Conservation (phyloP, 176 grass and related monocot species). For the Rhynchospora pubera region DNA sequence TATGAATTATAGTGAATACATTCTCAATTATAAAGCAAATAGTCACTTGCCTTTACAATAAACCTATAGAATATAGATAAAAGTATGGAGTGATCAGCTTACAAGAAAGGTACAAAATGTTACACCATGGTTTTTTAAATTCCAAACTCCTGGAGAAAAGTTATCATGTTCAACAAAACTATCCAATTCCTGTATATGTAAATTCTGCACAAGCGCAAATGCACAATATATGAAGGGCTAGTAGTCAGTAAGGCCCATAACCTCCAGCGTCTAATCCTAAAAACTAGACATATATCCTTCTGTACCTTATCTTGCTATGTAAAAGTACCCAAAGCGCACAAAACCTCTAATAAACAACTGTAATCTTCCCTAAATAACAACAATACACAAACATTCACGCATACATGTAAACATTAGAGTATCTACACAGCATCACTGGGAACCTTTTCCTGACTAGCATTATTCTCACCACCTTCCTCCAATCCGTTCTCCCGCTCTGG, state of each 20-base stretch:
- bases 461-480: slow-evolving; percentile 36
- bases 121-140: background rate
- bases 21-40: background rate
- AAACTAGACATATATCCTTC: background rate
- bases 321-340: background rate
- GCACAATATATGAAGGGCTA: background rate
- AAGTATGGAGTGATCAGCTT: too few relatives aligned
- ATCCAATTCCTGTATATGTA: background rate
- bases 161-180: background rate
- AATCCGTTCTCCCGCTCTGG: slow-evolving; percentile 30
- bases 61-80: background rate
- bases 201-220: background rate
- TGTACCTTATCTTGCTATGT: background rate
- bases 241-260: background rate
- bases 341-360: background rate
- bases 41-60: background rate
- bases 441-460: slow-evolving; percentile 28
- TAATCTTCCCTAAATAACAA: background rate
- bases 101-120: too few relatives aligned
- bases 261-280: background rate
- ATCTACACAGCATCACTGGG: slow-evolving; percentile 20
- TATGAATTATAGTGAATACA: too few relatives aligned
- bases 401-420: background rate
- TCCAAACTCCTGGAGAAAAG: background rate
- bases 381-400: background rate